Percentiles rank a stretch among this genome's conserved stretches.
phyloP scores from a whole-genome alignment of 139 green algal genomes.

The Pedinophyceae sp. region DNA sequence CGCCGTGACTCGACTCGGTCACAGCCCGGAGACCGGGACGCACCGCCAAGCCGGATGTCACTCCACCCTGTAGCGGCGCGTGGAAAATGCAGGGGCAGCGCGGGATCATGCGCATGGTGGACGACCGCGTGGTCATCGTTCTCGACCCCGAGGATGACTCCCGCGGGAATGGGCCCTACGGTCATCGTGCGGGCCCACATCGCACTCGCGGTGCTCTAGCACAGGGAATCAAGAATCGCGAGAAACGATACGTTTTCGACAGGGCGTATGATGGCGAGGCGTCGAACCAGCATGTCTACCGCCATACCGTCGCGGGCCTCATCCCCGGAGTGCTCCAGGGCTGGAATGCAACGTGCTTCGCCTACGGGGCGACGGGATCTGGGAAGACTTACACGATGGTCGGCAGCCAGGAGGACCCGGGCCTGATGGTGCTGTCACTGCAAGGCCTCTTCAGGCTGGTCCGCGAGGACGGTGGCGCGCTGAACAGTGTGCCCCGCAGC shows the following conservation, averaged over 20 bases:
- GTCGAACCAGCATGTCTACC: constrained; percentile 5
- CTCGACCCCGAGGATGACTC: constrained; percentile 6
- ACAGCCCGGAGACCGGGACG: background rate
- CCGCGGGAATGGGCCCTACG: background rate
- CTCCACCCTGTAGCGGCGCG: too few species aligned
- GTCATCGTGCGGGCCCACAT: background rate
- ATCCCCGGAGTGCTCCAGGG: constrained; percentile 3
- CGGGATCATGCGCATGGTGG: constrained; percentile 2
- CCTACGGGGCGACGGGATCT: constrained; percentile 7
- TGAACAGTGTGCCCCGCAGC: too few species aligned
- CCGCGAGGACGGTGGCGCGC: too few species aligned
- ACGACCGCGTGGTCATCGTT: constrained; percentile 6
- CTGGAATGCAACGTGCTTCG: constrained; percentile 7
- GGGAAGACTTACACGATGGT: constrained; percentile 13
- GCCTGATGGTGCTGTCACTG: constrained; percentile 6
- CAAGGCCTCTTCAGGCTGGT: too few species aligned
- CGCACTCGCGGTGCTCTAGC: background rate
- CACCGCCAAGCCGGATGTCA: constrained; percentile 1
- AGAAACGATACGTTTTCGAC: constrained; percentile 4
- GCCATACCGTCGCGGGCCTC: background rate
- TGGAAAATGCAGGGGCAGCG: background rate
- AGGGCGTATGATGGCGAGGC: constrained; percentile 3
- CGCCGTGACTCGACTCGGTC: too few species aligned
- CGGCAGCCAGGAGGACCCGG: constrained; percentile 2
- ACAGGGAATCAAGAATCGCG: constrained; percentile 2